phyloP scores from a whole-genome alignment of 2,329 filamentous ascomycete species.

The Aaosphaeria pasadenensis region DNA sequence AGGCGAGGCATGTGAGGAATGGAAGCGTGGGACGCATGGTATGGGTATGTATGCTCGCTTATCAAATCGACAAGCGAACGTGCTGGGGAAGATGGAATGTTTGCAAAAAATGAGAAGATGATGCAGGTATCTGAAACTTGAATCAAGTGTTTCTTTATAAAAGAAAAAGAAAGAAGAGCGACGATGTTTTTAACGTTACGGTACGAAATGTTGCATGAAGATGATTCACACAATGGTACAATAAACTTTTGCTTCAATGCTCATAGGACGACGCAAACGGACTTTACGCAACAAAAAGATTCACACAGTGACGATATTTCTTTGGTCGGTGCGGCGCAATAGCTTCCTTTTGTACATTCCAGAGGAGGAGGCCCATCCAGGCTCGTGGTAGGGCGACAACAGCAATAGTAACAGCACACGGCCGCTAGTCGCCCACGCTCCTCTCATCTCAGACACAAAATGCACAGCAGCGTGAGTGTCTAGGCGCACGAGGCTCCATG shows the following conservation, averaged over 20 bases:
- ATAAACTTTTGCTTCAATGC: too few species aligned
- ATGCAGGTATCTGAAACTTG: not conserved
- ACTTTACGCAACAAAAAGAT: too few species aligned
- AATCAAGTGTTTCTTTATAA: not conserved
- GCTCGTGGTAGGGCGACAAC: too few species aligned
- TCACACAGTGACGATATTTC: not conserved
- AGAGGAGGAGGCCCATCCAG: too few species aligned
- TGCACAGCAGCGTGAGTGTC: not conserved
- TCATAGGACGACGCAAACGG: too few species aligned
- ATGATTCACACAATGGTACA: too few species aligned
- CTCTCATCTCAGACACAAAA: not conserved
- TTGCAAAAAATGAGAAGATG: not conserved
- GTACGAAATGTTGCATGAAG: too few species aligned
- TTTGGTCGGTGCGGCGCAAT: not conserved
- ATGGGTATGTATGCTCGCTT: not conserved
- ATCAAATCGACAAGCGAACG: too few species aligned
- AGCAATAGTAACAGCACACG: not conserved
- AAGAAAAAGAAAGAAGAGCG: not conserved
- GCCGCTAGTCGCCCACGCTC: not conserved
- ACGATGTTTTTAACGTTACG: too few species aligned
- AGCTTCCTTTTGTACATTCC: not conserved
- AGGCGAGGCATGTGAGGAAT: conserved; percentile 10
- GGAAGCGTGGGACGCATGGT: conserved; percentile 17
- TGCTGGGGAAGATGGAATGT: not conserved
- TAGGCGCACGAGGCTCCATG: not conserved